Conservation (phyloP, 1,139 yeast species). For the Hanseniaspora gamundiae region DNA sequence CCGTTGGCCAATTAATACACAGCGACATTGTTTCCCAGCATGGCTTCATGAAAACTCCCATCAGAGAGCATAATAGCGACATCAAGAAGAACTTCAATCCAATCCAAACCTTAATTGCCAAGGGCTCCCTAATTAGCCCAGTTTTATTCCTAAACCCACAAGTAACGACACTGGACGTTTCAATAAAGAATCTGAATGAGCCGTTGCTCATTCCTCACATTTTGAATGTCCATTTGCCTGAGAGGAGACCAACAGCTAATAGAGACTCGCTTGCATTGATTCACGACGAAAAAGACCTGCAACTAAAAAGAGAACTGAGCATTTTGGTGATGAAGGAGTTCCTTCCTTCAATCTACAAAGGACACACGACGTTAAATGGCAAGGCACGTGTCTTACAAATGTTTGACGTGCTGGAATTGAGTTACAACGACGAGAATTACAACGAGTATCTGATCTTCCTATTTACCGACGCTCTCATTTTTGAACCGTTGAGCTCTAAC, state of each 20-base stretch:
- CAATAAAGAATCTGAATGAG: not conserved
- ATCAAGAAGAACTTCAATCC: constrained; percentile 2
- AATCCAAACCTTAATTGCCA: constrained; percentile 1
- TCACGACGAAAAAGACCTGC: constrained; percentile 11
- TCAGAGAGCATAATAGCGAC: constrained; percentile 1
- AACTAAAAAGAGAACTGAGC: constrained; percentile 12
- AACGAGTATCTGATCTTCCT: not conserved
- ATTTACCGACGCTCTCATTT: not conserved
- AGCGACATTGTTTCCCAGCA: constrained; percentile 9
- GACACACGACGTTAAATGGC: constrained; percentile 9
- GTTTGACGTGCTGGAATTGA: constrained; percentile 11
- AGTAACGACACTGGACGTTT: constrained; percentile 5
- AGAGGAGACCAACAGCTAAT: constrained; percentile 4
- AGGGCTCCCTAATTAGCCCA: not conserved
- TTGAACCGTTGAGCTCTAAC: constrained; percentile 1
- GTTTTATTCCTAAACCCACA: constrained; percentile 8
- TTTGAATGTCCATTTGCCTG: constrained; percentile 7
- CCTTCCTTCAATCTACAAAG: constrained; percentile 8
- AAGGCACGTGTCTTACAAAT: constrained; percentile 10
- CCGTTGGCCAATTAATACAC: not conserved
- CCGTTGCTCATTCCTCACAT: constrained; percentile 6
- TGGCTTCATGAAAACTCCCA: constrained; percentile 8
- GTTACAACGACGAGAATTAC: constrained; percentile 6
- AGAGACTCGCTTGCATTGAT: no score
- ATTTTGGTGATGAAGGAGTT: constrained; percentile 20